Percentiles rank a stretch among this genome's conserved stretches.
Evolutionary conservation across 179 eudicot genomes (phyloP).

Genomic region (Gypsophila paniculata): DNA sequence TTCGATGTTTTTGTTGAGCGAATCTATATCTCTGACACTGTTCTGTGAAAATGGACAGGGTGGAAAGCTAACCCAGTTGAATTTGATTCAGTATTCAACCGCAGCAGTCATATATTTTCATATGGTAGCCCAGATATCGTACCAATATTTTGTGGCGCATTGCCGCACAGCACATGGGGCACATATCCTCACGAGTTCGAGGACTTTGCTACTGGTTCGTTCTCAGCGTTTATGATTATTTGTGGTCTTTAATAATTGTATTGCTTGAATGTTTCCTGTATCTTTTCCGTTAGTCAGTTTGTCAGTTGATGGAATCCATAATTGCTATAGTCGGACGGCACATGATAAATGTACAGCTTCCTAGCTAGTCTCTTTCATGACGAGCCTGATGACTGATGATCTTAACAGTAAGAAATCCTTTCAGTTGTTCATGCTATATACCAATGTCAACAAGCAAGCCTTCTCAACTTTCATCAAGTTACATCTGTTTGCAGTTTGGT

Average conservation of each 20-base stretch:
- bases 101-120: constrained; percentile 75
- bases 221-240: background rate
- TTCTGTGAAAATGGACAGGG: constrained; percentile 39
- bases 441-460: background rate
- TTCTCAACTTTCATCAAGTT: background rate
- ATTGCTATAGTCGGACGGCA: too few relatives aligned
- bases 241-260: background rate
- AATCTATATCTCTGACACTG: background rate
- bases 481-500: background rate
- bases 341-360: too few relatives aligned
- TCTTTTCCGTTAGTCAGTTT: background rate
- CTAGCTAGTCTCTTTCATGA: background rate
- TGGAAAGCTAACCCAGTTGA: constrained; percentile 99
- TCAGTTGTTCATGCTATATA: background rate
- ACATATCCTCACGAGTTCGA: constrained; percentile 91
- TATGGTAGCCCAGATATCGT: constrained; percentile 96
- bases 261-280: background rate
- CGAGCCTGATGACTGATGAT: background rate
- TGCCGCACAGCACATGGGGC: constrained; percentile 88
- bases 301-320: background rate
- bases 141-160: constrained; percentile 83
- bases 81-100: constrained; percentile 92
- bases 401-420: background rate
- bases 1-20: background rate
- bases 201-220: constrained; percentile 86